Conservation (phyloP, 352 stramenopile species). For the Pythium chondricola region DNA sequence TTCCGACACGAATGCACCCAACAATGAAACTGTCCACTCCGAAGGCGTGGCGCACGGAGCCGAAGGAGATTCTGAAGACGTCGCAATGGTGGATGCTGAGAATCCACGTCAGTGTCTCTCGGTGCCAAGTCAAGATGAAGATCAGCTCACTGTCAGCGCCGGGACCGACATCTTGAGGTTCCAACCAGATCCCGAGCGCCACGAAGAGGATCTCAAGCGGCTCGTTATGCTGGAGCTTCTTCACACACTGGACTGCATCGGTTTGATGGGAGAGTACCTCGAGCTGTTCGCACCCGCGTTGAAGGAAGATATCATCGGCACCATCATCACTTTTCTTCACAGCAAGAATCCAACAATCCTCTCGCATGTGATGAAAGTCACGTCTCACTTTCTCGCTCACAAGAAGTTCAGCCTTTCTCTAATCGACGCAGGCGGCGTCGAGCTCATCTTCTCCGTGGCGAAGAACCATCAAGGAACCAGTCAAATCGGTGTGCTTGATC, state of each 20-base stretch:
- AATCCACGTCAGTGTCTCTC: background rate
- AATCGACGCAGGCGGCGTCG: slow-evolving; percentile 66
- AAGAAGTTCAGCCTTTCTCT: slow-evolving; percentile 81
- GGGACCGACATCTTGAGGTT: slow-evolving; percentile 8
- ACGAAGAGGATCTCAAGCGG: slow-evolving; percentile 75
- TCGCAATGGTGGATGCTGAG: background rate
- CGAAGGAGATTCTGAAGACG: slow-evolving; percentile 12
- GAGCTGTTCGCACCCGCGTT: slow-evolving; percentile 76
- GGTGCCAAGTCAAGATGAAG: background rate
- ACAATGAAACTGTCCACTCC: background rate
- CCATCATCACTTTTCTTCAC: slow-evolving; percentile 79
- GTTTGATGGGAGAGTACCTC: slow-evolving; percentile 79
- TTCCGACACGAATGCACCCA: slow-evolving; percentile 2
- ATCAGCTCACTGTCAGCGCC: background rate
- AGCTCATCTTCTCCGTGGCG: slow-evolving; percentile 59
- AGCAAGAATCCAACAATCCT: slow-evolving; percentile 77
- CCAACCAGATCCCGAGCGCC: slow-evolving; percentile 31
- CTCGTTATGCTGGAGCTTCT: slow-evolving; percentile 79
- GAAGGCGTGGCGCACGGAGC: too few relatives aligned
- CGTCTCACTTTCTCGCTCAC: slow-evolving; percentile 80
- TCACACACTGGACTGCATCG: slow-evolving; percentile 79
- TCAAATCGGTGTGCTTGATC: slow-evolving; percentile 58
- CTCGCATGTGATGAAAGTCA: slow-evolving; percentile 78
- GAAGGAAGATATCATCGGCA: slow-evolving; percentile 80
- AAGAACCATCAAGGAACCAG: slow-evolving; percentile 49